These are phyloP conservation scores for Mycena haematopus DNA, from an alignment of 768 basidiomycete species.

Conservation along the genomic window DNA sequence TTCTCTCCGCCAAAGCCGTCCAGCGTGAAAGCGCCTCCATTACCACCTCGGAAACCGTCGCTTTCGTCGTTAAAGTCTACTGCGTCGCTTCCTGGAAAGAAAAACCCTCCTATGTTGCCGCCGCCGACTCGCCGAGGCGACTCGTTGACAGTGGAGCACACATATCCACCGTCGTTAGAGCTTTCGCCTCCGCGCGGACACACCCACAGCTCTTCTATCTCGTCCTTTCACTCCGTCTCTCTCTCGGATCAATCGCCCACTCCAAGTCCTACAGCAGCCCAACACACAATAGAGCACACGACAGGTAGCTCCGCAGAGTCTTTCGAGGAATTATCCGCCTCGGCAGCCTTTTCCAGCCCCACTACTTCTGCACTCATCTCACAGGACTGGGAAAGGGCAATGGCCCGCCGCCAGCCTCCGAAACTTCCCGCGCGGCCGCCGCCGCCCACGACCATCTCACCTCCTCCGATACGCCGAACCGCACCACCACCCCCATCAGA, in stretches of 20 bases:
- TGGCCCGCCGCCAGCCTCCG: slow-evolving; percentile 48
- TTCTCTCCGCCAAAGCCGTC: slow-evolving; percentile 52
- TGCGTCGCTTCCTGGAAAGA: slow-evolving; percentile 36
- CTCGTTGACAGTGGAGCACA: slow-evolving; percentile 63
- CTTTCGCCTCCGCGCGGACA: slow-evolving; percentile 46
- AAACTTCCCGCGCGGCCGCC: slow-evolving; percentile 56
- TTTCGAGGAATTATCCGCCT: slow-evolving; percentile 70
- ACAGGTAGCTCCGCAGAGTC: slow-evolving; percentile 54
- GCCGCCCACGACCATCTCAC: slow-evolving; percentile 14
- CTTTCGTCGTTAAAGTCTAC: slow-evolving; percentile 51
- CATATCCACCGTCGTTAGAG: slow-evolving; percentile 55
- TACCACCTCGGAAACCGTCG: slow-evolving; percentile 73
- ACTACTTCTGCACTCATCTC: slow-evolving; percentile 49
- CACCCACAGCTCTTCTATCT: slow-evolving; percentile 71
- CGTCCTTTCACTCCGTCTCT: slow-evolving; percentile 85
- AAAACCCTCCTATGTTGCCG: slow-evolving; percentile 33
- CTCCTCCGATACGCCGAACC: slow-evolving; percentile 24
- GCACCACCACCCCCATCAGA: slow-evolving; percentile 32
- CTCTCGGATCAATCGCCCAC: slow-evolving; percentile 67
- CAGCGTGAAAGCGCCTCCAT: slow-evolving; percentile 51
- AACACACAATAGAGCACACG: slow-evolving; percentile 36
- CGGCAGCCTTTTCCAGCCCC: slow-evolving; percentile 58
- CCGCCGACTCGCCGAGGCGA: slow-evolving; percentile 48
- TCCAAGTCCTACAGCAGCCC: slow-evolving; percentile 32
- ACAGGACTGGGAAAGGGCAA: slow-evolving; percentile 59